Base-by-base conservation (phyloP, 805 yeast genomes). In the Candida bentonensis region DNA sequence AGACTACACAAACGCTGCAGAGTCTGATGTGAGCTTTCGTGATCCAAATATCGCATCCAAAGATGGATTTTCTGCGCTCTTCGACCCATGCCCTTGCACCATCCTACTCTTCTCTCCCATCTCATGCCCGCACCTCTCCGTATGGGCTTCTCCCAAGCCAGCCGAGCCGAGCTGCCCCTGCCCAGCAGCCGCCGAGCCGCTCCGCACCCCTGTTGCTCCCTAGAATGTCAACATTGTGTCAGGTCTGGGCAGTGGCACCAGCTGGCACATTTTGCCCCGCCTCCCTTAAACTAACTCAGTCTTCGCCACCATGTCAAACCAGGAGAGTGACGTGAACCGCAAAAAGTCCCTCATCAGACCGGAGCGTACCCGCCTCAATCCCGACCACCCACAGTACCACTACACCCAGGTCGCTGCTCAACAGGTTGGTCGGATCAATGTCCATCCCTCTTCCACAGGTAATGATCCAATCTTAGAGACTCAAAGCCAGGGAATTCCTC, bases 341-440 rank as follows among this genome's bases (percentile, higher is more conserved):
- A 83, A 80, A 58, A 70, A 76, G 52, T 82, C 96, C 0, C 66
- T 89, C 49, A 82, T 89, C 25, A 73, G 85, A 49, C 94, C 94
- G 2, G 97, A 89, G 56, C 74, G 97, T 52, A 78, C 82, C 33
- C 64, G 77, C 41, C 57, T 73, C 44, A 72, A 76, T 49, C 76
- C 74, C n/a, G 72, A 70, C 44, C 82, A 83, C 58, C 92, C 89
- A 2, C 76, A 79, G 46, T 82, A 70, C 62, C 86, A 82, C 60
- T 86, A 85, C 60, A 72, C 82, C 13, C 86, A 80, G 52, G 78
- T 78, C 30, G 78, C 85, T 2, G 73, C 78, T 36, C 79, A 79
- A 48, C 79, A 81, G 54, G 67, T 76, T 11, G 72, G 68, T 45
- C 78, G 78, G 52, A 62, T 84, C 49, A 68, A 67, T 44, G 79